Conservation (phyloP, 306 rosid species). For the Alnus rubra region DNA sequence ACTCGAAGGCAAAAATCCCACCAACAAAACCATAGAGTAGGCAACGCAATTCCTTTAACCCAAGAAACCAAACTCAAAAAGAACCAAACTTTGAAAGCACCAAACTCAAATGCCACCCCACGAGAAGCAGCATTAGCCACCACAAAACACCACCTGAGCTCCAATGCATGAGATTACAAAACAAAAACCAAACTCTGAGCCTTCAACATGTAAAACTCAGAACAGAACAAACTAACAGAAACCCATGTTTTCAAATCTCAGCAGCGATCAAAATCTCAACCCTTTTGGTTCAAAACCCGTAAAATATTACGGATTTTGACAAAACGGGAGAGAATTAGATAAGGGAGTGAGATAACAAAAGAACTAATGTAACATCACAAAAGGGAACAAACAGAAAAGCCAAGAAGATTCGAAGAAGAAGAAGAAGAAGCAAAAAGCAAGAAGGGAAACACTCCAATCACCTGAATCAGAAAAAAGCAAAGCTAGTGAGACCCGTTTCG, state of each 20-base stretch:
- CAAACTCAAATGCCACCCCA: slow-evolving; percentile 26
- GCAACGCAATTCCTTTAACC: slow-evolving; percentile 25
- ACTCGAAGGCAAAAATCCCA: slow-evolving; percentile 27
- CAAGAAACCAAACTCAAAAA: slow-evolving; percentile 31
- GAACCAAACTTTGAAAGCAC: slow-evolving; percentile 23
- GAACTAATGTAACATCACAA: slow-evolving; percentile 35
- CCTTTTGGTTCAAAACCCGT: slow-evolving; percentile 16
- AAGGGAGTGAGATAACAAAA: slow-evolving; percentile 34
- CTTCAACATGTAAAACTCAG: slow-evolving; percentile 22
- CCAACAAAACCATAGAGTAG: slow-evolving; percentile 25
- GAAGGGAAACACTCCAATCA: slow-evolving; percentile 47
- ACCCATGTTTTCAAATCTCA: slow-evolving; percentile 41
- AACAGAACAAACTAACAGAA: slow-evolving; percentile 27
- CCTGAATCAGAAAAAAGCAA: slow-evolving; percentile 60
- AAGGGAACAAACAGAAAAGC: slow-evolving; percentile 16
- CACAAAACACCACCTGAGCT: slow-evolving; percentile 29
- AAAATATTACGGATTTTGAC: slow-evolving; percentile 24
- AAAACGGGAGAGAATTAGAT: slow-evolving; percentile 27
- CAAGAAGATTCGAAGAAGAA: neutral
- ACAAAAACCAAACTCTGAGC: slow-evolving; percentile 26
- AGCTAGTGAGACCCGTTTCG: slow-evolving; percentile 44
- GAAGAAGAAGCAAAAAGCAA: slow-evolving; percentile 27
- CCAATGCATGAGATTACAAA: slow-evolving; percentile 21
- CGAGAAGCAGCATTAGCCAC: slow-evolving; percentile 25
- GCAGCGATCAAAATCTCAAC: slow-evolving; percentile 31